Evolutionary conservation across 345 rosid genomes (phyloP).

Genomic region (Bruguiera sexangula): DNA sequence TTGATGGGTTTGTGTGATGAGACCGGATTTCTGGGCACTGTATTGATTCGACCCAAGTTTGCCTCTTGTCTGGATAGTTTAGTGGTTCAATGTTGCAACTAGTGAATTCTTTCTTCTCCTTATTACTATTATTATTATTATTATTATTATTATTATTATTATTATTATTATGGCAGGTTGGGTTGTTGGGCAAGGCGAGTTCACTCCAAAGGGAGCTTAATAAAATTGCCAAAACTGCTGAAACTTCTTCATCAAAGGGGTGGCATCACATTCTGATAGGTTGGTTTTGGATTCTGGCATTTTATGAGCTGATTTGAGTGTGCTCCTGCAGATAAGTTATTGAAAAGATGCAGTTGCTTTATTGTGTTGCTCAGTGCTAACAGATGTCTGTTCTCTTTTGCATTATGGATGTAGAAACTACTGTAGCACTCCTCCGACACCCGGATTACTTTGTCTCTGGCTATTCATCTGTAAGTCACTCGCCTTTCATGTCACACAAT

Average conservation of each 20-base stretch:
- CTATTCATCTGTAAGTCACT: constrained; percentile 21
- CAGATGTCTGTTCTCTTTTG: neutral
- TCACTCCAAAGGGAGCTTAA: constrained; percentile 26
- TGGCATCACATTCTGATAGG: constrained; percentile 21
- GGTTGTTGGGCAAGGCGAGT: constrained; percentile 20
- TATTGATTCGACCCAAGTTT: no score
- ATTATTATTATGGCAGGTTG: constrained; percentile 14
- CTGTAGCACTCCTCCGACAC: constrained; percentile 16
- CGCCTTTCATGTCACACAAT: neutral
- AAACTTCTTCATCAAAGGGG: constrained; percentile 20
- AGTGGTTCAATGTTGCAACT: neutral
- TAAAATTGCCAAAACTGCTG: constrained; percentile 18
- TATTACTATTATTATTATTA: no score
- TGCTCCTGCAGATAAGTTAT: neutral
- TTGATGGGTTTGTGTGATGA: no score
- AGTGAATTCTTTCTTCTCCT: neutral
- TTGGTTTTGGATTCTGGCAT: neutral
- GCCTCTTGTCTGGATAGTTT: no score
- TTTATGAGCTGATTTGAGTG: neutral
- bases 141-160: no score
- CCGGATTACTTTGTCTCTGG: constrained; percentile 13
- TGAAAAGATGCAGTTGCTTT: neutral
- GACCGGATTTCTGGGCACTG: no score
- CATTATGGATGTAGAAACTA: constrained; percentile 18
- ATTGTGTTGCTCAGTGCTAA: neutral